A percentile compares a stretch with the other conserved stretches of the same genome.
phyloP scores from a whole-genome alignment of 345 rosid species.

The Clarkia xantiana region DNA sequence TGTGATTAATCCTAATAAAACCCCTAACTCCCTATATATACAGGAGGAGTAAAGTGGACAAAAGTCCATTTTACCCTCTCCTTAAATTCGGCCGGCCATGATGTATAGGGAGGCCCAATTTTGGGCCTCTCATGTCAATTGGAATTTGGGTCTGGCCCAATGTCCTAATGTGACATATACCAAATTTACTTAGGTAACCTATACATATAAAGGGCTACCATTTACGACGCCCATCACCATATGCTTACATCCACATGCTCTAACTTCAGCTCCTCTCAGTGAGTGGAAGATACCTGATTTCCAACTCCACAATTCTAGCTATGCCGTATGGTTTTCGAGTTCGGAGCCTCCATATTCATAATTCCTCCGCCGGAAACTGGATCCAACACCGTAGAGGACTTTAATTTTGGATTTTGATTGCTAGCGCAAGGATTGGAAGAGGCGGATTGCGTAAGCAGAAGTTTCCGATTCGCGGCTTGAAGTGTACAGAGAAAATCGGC shows the following conservation, averaged over 20 bases:
- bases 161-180: no score
- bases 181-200: no score
- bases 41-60: no score
- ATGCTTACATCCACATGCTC: slow-evolving; percentile 21
- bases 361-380: neutral
- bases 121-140: no score
- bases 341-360: neutral
- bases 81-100: no score
- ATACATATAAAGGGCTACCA: no score
- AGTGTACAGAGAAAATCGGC: slow-evolving; percentile 46
- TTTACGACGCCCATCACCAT: no score
- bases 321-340: neutral
- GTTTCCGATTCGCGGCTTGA: slow-evolving; percentile 49
- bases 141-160: no score
- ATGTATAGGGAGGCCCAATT: no score
- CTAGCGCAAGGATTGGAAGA: slow-evolving; percentile 19
- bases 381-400: neutral
- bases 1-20: no score
- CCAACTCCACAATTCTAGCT: neutral
- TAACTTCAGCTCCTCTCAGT: slow-evolving; percentile 50
- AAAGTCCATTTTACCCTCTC: no score
- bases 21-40: no score
- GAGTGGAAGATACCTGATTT: slow-evolving; percentile 16
- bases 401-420: neutral
- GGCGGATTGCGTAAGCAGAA: slow-evolving; percentile 30